Percentiles rank a stretch among this genome's conserved stretches.
Evolutionary conservation across 805 yeast species (phyloP).

Genomic region (Candida suzukii): DNA sequence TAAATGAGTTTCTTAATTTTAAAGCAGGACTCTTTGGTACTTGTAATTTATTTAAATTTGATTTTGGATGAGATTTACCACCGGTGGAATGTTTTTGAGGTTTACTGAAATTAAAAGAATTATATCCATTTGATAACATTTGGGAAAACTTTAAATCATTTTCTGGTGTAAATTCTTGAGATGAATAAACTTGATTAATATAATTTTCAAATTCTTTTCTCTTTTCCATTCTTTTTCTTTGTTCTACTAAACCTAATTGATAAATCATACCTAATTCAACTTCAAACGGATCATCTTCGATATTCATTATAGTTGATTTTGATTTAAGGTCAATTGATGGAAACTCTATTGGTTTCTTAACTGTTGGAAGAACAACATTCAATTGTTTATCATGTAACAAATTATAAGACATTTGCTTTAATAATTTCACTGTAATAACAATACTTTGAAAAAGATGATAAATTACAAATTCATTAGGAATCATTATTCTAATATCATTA

Average conservation of each 20-base stretch:
- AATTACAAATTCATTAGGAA: slow-evolving; percentile 71
- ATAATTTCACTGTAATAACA: slow-evolving; percentile 57
- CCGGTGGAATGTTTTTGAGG: not conserved
- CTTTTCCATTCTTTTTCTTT: slow-evolving; percentile 40
- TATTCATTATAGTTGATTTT: slow-evolving; percentile 34
- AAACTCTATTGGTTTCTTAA: slow-evolving; percentile 22
- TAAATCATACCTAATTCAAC: slow-evolving; percentile 48
- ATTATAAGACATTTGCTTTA: slow-evolving; percentile 51
- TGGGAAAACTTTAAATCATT: not conserved
- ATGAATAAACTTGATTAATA: not conserved
- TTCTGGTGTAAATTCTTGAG: not conserved
- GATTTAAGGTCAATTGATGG: slow-evolving; percentile 39
- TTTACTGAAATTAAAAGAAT: not conserved
- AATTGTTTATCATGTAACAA: slow-evolving; percentile 33
- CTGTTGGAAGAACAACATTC: slow-evolving; percentile 31
- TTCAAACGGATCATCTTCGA: slow-evolving; percentile 65
- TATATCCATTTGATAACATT: not conserved
- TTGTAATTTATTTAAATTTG: not conserved
- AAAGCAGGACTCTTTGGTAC: not conserved
- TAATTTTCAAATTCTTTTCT: slow-evolving; percentile 11
- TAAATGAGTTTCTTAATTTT: not conserved
- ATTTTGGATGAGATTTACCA: not conserved
- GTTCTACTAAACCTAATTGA: slow-evolving; percentile 54
- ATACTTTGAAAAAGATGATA: slow-evolving; percentile 77
- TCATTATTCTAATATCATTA: slow-evolving; percentile 37